These are phyloP conservation scores for Gynochthodes officinalis DNA, from an alignment of 257 asterid species.

Conservation along the genomic window DNA sequence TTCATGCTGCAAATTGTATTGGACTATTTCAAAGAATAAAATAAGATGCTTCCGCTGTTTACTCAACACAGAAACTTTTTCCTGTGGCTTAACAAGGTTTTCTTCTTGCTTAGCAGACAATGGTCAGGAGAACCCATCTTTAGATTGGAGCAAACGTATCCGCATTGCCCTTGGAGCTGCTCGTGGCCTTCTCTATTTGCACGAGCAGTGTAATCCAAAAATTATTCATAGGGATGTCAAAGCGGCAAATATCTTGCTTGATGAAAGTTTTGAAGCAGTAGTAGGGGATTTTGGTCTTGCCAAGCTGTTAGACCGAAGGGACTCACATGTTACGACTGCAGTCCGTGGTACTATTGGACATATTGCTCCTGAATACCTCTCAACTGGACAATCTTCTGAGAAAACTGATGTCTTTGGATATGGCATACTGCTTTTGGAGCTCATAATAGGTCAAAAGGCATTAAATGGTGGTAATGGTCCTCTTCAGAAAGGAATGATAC, in stretches of 20 bases:
- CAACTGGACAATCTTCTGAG: constrained; percentile 95
- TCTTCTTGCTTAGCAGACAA: constrained; percentile 37
- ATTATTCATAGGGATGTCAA: constrained; percentile 91
- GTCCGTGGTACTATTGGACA: constrained; percentile 94
- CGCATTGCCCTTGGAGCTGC: constrained; percentile 79
- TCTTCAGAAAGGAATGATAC: constrained; percentile 81
- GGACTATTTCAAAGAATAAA: background rate
- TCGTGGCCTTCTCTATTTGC: constrained; percentile 88
- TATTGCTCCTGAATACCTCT: constrained; percentile 90
- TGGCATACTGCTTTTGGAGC: constrained; percentile 83
- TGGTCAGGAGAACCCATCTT: constrained; percentile 58
- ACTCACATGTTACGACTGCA: constrained; percentile 91
- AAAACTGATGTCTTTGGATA: constrained; percentile 93
- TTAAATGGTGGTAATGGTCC: constrained; percentile 59
- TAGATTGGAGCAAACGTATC: constrained; percentile 88
- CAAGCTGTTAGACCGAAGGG: constrained; percentile 81
- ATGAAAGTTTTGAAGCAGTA: constrained; percentile 83
- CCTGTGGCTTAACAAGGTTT: constrained; percentile 3
- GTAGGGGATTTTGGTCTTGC: constrained; percentile 98
- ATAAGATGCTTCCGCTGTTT: background rate
- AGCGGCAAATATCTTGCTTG: constrained; percentile 90
- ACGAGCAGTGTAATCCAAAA: constrained; percentile 85
- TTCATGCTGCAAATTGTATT: background rate
- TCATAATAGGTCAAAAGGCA: constrained; percentile 77
- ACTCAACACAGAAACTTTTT: background rate